phyloP scores from a whole-genome alignment of 495 filamentous ascomycete genomes.

The Neurospora sublineolata region DNA sequence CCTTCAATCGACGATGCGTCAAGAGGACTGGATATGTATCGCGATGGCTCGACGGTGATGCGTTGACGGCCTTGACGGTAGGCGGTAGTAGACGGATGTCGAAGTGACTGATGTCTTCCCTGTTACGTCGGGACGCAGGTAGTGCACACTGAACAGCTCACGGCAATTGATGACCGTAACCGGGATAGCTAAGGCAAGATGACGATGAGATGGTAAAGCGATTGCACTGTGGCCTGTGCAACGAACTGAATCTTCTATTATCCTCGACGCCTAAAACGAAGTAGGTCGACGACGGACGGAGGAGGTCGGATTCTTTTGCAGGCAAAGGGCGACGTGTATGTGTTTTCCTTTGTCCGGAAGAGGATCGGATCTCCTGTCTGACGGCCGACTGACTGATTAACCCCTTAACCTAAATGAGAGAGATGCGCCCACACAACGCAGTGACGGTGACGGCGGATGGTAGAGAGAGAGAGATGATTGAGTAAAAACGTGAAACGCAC shows the following conservation, averaged over 20 bases:
- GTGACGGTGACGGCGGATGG: background rate
- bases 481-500: constrained; percentile 13
- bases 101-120: background rate
- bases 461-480: background rate
- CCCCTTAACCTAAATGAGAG: constrained; percentile 26
- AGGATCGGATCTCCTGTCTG: constrained; percentile 20
- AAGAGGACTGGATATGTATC: background rate
- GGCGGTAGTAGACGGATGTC: background rate
- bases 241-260: constrained; percentile 22
- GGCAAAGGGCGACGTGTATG: constrained; percentile 18
- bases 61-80: constrained; percentile 5
- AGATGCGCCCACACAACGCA: constrained; percentile 30
- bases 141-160: constrained; percentile 15
- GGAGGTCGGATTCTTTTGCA: constrained; percentile 20
- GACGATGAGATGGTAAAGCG: background rate
- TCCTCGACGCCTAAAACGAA: constrained; percentile 18
- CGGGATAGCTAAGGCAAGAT: constrained; percentile 11
- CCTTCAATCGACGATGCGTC: constrained; percentile 23
- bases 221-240: constrained; percentile 27
- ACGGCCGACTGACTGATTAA: constrained; percentile 18
- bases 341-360: constrained; percentile 21
- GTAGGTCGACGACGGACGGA: constrained; percentile 23
- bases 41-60: background rate
- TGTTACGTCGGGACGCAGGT: constrained; percentile 1
- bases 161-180: constrained; percentile 16